Evolutionary conservation across 1,284 basidiomycete species (phyloP), one percentile per base, ranked within the genome.

Genomic region (Testicularia cyperi): DNA sequence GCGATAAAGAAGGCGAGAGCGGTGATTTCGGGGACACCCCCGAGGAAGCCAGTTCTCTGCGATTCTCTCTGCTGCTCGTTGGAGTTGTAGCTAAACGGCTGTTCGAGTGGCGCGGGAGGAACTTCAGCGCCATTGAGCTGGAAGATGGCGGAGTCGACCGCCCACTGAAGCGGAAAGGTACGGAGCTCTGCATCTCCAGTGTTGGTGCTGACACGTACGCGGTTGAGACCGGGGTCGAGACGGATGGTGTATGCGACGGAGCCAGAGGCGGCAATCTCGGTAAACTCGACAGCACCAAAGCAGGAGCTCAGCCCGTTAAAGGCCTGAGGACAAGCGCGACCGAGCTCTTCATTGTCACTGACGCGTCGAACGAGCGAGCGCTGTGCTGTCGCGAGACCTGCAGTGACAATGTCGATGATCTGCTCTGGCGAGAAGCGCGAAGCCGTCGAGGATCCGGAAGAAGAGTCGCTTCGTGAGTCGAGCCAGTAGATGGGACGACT

Each of bases 131-230:
- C 43, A 28, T 54, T 46, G 33, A 54, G 81, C 23, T 88, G 85
- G 55, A 87, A 83, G 30, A 41, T 38, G 52, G 85, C 86, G 67
- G 83, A 80, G 64, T 89, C 88, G 24, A 90, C 78, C 5, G 87
- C 86, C 81, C 86, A 86, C 63, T 90, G 88, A 13, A 89, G 70
- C 2, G 88, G 88, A 15, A 89, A 71, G 21, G 86, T 79, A 38
- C 85, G 79, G 41, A 78, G 77, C 72, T 88, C 86, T 64, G 85
- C 84, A 76, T 88, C 86, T 52, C 86, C 84, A 2, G 75, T 80
- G 67, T 87, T 85, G 22, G 80, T 79, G 24, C 80, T 78, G 4
- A 88, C 86, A 63, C 88, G 82, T 49, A 89, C 82, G 44, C 82
- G 81, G 21, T 77, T 77, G 20, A 88, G 77, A 6, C 87, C 87